These are phyloP conservation scores for Colletotrichum shisoi DNA, from an alignment of 2,329 filamentous ascomycete species.

Conservation along the genomic window DNA sequence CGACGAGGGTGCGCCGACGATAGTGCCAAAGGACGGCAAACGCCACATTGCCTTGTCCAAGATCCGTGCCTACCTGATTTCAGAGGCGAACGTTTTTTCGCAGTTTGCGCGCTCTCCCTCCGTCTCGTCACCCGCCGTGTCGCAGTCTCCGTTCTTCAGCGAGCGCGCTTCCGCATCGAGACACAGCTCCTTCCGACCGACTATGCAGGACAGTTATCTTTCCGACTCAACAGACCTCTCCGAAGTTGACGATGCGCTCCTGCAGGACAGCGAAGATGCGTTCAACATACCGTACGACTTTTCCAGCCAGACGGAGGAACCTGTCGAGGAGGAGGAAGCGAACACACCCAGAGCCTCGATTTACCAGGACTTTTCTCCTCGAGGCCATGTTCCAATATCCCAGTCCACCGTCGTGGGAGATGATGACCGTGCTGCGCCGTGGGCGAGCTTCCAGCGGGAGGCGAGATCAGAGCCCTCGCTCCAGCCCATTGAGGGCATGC, in stretches of 20 bases:
- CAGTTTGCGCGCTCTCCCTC: conserved; percentile 62
- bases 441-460: conserved; percentile 47
- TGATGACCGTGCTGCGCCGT: conserved; percentile 44
- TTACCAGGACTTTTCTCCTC: conserved; percentile 49
- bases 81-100: conserved; percentile 72
- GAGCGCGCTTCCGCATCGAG: conserved; percentile 43
- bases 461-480: conserved; percentile 51
- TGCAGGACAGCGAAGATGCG: conserved; percentile 64
- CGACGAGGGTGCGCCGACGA: conserved; percentile 47
- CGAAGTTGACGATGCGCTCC: conserved; percentile 48
- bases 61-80: conserved; percentile 71
- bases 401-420: conserved; percentile 40
- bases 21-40: conserved; percentile 68
- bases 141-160: conserved; percentile 54
- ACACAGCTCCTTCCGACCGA: conserved; percentile 40
- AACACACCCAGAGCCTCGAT: conserved; percentile 65
- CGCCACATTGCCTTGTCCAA: conserved; percentile 69
- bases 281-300: conserved; percentile 65
- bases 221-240: conserved; percentile 47
- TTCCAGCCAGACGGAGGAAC: conserved; percentile 48
- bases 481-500: conserved; percentile 39
- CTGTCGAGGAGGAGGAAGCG: conserved; percentile 49
- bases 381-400: conserved; percentile 29
- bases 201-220: conserved; percentile 43
- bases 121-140: conserved; percentile 62